A percentile compares a stretch with the other conserved stretches of the same genome.
Evolutionary conservation across 1,284 basidiomycete species (phyloP).

Genomic region (Rhizoctonia solani): DNA sequence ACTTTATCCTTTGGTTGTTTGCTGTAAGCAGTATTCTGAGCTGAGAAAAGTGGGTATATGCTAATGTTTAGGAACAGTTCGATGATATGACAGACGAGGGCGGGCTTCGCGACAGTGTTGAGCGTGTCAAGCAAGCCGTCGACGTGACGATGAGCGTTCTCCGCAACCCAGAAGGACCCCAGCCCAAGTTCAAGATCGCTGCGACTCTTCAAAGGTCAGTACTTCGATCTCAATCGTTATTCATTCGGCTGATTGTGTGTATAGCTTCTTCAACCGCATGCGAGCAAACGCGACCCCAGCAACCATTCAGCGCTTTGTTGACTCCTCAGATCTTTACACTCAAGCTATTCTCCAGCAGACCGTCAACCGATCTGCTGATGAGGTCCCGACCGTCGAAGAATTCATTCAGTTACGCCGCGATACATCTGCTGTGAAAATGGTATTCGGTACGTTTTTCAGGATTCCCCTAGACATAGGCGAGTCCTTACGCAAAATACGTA

Average conservation of each 20-base stretch:
- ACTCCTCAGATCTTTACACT: conserved; percentile 50
- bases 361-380: conserved; percentile 47
- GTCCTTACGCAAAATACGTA: conserved; percentile 36
- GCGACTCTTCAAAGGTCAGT: conserved; percentile 51
- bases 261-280: conserved; percentile 49
- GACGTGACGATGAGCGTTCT: conserved; percentile 46
- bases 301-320: conserved; percentile 48
- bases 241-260: conserved; percentile 36
- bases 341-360: conserved; percentile 51
- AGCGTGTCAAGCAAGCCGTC: conserved; percentile 49
- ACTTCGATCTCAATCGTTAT: not conserved
- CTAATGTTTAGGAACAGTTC: conserved; percentile 42
- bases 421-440: conserved; percentile 52
- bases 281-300: conserved; percentile 49
- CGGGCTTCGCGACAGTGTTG: conserved; percentile 49
- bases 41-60: not conserved
- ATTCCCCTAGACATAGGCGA: not conserved
- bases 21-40: conserved; percentile 44
- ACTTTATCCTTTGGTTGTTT: conserved; percentile 55
- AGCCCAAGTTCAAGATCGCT: conserved; percentile 50
- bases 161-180: conserved; percentile 44
- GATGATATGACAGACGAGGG: conserved; percentile 54
- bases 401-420: conserved; percentile 52
- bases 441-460: conserved; percentile 48
- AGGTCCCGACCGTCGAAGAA: conserved; percentile 51